These are phyloP conservation scores for Scutellaria barbata DNA, from an alignment of 257 asterid genomes.

Conservation along the genomic window DNA sequence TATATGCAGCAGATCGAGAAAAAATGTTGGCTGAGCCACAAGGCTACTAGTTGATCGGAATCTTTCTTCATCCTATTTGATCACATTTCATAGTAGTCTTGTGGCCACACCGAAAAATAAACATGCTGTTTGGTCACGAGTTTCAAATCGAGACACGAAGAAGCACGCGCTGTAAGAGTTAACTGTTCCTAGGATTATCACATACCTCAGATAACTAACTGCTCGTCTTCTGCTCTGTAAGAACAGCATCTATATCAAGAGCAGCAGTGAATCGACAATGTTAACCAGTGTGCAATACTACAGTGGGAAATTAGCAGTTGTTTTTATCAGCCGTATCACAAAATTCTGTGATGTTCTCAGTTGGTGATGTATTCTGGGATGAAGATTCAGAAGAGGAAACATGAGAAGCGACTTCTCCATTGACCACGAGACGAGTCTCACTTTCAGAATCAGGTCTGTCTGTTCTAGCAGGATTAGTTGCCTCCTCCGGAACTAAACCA, in stretches of 20 bases:
- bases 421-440: conserved; percentile 3
- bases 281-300: conserved; percentile 5
- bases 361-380: conserved; percentile 17
- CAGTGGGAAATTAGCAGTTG: conserved; percentile 2
- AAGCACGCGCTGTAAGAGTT: no score
- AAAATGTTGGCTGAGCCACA: conserved; percentile 29
- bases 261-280: conserved; percentile 3
- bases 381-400: conserved; percentile 26
- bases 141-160: not conserved
- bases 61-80: conserved; percentile 18
- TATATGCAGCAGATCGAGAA: conserved; percentile 30
- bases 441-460: conserved; percentile 16
- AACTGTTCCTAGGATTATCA: not conserved
- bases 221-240: not conserved
- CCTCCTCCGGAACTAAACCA: not conserved
- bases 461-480: not conserved
- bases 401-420: conserved; percentile 35
- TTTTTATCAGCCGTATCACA: conserved; percentile 20
- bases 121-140: conserved; percentile 3
- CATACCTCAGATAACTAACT: conserved; percentile 26
- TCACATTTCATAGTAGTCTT: conserved; percentile 12
- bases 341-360: conserved; percentile 25
- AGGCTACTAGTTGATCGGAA: conserved; percentile 25
- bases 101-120: conserved; percentile 5
- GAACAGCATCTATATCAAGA: conserved; percentile 16